Evolutionary conservation across 2,329 filamentous ascomycete genomes (phyloP).

Genomic region (Apiospora sp.): DNA sequence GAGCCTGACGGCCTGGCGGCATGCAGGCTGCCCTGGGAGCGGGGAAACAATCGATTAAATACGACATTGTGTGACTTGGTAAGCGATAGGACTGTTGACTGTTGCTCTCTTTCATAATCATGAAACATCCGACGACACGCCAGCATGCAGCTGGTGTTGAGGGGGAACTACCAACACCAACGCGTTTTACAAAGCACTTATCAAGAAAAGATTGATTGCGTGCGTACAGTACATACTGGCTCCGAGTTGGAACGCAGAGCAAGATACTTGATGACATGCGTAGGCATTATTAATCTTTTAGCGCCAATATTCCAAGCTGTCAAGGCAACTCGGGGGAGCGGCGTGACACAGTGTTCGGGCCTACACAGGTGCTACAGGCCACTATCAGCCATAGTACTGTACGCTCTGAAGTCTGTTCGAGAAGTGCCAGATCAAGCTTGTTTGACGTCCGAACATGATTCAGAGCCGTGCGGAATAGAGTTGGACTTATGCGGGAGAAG

Average conservation of each 20-base stretch:
- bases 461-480: constrained; percentile 13
- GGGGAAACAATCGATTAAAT: constrained; percentile 7
- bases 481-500: constrained; percentile 16
- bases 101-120: constrained; percentile 5
- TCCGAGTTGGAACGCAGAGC: background rate
- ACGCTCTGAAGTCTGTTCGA: background rate
- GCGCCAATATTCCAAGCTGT: constrained; percentile 16
- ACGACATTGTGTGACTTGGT: constrained; percentile 23
- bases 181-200: background rate
- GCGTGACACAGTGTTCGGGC: constrained; percentile 9
- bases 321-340: constrained; percentile 2
- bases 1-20: background rate
- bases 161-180: background rate
- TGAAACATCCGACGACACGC: constrained; percentile 21
- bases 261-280: constrained; percentile 5
- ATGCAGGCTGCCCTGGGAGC: constrained; percentile 20
- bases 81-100: constrained; percentile 9
- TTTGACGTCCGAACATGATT: constrained; percentile 13
- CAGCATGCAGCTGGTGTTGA: constrained; percentile 2
- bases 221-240: background rate
- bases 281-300: constrained; percentile 16
- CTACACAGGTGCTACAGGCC: background rate
- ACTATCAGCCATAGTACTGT: background rate
- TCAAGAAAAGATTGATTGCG: background rate
- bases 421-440: constrained; percentile 18